Evolutionary conservation across 805 yeast genomes (phyloP).

Genomic region (Lipomyces starkeyi): DNA sequence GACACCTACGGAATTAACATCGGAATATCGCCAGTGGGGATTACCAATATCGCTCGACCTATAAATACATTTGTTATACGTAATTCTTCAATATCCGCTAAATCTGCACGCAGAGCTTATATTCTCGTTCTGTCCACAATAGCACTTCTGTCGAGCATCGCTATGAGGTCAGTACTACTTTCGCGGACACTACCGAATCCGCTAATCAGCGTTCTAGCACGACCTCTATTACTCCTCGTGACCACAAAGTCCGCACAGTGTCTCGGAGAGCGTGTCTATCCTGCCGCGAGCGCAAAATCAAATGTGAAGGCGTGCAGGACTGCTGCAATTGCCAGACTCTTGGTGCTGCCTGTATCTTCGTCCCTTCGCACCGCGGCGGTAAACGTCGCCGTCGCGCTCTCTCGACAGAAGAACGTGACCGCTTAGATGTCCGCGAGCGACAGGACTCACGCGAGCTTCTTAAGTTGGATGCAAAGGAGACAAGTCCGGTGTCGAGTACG

Average conservation of each 20-base stretch:
- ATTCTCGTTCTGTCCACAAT: neutral
- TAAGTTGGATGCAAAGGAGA: neutral
- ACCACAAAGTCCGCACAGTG: conserved; percentile 52
- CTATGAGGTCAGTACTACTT: neutral
- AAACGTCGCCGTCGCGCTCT: conserved; percentile 24
- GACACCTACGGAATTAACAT: too few species aligned
- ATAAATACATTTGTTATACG: too few species aligned
- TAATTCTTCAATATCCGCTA: too few species aligned
- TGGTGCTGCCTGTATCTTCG: conserved; percentile 25
- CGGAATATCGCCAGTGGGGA: too few species aligned
- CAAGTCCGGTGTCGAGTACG: neutral
- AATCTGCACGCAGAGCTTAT: neutral
- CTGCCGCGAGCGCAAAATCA: conserved; percentile 68
- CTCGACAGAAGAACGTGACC: neutral
- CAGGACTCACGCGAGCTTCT: neutral
- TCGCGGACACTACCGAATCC: neutral
- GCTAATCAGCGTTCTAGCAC: neutral
- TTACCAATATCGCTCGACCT: too few species aligned
- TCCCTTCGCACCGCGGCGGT: conserved; percentile 37
- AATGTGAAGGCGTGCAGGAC: conserved; percentile 62
- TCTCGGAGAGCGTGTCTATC: conserved; percentile 67
- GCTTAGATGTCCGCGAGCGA: neutral
- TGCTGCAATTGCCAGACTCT: conserved; percentile 29
- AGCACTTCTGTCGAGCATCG: neutral
- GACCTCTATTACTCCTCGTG: neutral